Evolutionary conservation across 106 monocot species (phyloP), one percentile per base, ranked within the genome.

Genomic region (Xerophyta viscosa): DNA sequence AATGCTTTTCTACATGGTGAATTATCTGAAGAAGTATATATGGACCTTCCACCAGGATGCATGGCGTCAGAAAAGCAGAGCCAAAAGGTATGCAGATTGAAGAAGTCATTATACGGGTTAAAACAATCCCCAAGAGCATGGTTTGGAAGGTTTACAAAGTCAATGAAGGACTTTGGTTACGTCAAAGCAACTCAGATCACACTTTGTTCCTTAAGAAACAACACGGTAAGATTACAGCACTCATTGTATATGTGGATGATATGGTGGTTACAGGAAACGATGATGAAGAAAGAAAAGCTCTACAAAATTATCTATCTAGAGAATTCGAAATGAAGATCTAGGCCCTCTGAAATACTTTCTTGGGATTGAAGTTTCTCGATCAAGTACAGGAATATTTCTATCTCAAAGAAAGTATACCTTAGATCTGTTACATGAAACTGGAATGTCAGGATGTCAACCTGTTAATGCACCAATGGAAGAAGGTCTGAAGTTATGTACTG

Each of bases 91-190:
- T 62, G 46, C 47, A 61, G 30, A 36, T 27, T 66, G 9, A 50
- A 61, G 10, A 62, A 57, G 19, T 39, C 68, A 4, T 44, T 74
- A 23, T 67, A 74, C 30, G 66, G 73, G 3, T 29, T 74, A 15
- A 62, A 74, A 15, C 56, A 6, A 46, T 33, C 66, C n/a, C 28
- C 33, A 33, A 33, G 48, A 27, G 54, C 60, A 26, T 74, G 52
- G 54, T 67, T 63, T 27, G 46, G 29, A 8, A 23, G 33, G 4
- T 71, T 70, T 48, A 24, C 26, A 36, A 51, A 61, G 2, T 20
- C 44, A 0, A 24, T 70, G 15, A 36, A 19, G 8, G 37, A 27
- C 0, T 28, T 19, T 27, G 62, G 46, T 0, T 70, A 28, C 4
- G 8, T 8, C 22, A 53, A 29, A 31, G 63, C 4, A 18, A 71